These are phyloP conservation scores for Schwanniomyces pseudopolymorphus DNA, from an alignment of 805 yeast species.

Conservation along the genomic window DNA sequence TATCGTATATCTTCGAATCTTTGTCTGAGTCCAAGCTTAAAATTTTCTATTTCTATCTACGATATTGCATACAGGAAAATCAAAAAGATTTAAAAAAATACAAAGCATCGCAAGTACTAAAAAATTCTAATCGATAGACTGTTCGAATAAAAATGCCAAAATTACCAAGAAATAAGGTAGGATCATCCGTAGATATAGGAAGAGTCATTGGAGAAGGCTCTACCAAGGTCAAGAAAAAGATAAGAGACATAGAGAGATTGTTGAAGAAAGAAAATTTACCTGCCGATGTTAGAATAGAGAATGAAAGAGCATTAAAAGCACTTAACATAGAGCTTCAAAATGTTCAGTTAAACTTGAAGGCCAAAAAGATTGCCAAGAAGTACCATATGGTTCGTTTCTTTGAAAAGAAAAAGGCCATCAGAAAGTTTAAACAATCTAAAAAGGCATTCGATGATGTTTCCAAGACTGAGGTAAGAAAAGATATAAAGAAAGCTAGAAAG, in stretches of 20 bases:
- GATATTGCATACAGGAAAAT: not conserved
- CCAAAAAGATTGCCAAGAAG: constrained; percentile 58
- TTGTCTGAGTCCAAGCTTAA: not conserved
- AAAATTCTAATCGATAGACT: not conserved
- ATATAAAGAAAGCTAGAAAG: constrained; percentile 46
- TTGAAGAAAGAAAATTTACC: constrained; percentile 60
- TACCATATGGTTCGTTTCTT: constrained; percentile 94
- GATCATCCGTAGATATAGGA: constrained; percentile 25
- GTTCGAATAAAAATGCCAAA: constrained; percentile 10
- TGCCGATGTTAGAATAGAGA: constrained; percentile 62
- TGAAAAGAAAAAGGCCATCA: constrained; percentile 80
- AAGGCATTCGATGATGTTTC: constrained; percentile 36
- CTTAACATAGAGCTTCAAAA: constrained; percentile 56
- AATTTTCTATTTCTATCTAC: not conserved
- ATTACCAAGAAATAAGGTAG: constrained; percentile 12
- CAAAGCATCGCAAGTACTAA: not conserved
- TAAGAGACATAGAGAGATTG: constrained; percentile 80
- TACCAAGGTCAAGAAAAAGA: constrained; percentile 73
- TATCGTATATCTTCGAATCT: not conserved
- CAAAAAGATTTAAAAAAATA: not conserved
- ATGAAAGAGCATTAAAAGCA: constrained; percentile 74
- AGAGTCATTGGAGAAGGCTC: constrained; percentile 31
- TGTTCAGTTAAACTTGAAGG: constrained; percentile 44
- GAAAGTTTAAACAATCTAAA: constrained; percentile 59
- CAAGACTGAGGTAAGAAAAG: constrained; percentile 33